Percentiles rank a stretch among this genome's conserved stretches.
Evolutionary conservation across 306 rosid species (phyloP).

Genomic region (Rosa chinensis): DNA sequence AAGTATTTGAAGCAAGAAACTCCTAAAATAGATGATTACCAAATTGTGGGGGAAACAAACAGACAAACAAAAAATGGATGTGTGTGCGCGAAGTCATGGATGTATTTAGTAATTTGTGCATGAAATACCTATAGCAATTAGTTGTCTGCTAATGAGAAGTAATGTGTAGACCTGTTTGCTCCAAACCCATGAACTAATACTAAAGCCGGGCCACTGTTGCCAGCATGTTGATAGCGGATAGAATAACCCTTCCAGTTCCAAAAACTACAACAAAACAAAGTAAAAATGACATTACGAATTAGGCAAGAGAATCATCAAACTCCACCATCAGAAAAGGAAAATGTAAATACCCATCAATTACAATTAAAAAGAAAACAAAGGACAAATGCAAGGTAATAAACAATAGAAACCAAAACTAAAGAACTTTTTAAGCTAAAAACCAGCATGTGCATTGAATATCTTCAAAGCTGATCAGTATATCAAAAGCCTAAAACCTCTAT

Average conservation of each 20-base stretch:
- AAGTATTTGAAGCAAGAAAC: neutral
- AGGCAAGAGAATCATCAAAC: neutral
- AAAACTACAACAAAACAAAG: constrained; percentile 34
- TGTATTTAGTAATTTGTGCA: constrained; percentile 24
- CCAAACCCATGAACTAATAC: constrained; percentile 91
- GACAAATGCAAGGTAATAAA: neutral
- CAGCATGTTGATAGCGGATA: constrained; percentile 75
- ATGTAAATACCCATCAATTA: neutral
- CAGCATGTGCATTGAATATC: neutral
- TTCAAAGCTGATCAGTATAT: neutral
- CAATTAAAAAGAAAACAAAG: neutral
- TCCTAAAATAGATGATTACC: neutral
- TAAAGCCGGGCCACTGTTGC: constrained; percentile 74
- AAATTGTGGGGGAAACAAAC: constrained; percentile 2
- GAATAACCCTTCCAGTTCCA: constrained; percentile 94
- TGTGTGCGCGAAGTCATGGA: neutral
- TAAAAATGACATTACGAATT: neutral
- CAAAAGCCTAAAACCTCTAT: neutral
- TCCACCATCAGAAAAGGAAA: neutral
- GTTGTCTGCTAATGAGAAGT: constrained; percentile 47
- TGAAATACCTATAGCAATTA: constrained; percentile 40
- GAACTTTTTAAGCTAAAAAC: neutral
- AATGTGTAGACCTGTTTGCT: constrained; percentile 83
- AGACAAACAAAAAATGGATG: neutral
- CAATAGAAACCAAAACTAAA: neutral